phyloP scores from a whole-genome alignment of 768 basidiomycete genomes.

The Daedalea quercina region DNA sequence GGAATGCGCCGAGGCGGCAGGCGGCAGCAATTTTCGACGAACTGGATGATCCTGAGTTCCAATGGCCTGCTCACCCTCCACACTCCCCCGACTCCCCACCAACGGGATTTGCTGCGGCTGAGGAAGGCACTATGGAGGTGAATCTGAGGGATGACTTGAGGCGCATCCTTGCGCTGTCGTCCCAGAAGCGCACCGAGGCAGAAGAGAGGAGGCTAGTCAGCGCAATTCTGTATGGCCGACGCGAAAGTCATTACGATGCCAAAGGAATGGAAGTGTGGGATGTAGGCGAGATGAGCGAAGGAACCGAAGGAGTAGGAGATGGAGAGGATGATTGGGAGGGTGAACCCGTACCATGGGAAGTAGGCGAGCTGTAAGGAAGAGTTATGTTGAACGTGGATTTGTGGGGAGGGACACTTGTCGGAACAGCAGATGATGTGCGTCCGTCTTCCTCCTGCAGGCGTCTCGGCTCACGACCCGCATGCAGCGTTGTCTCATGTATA shows the following conservation, averaged over 20 bases:
- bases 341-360: constrained; percentile 78
- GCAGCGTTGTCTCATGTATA: too few species aligned
- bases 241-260: constrained; percentile 52
- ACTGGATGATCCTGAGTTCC: constrained; percentile 11
- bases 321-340: constrained; percentile 58
- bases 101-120: neutral
- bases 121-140: constrained; percentile 36
- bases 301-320: constrained; percentile 26
- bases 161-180: constrained; percentile 55
- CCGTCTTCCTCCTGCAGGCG: neutral
- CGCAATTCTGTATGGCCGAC: constrained; percentile 51
- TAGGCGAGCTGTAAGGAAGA: constrained; percentile 51
- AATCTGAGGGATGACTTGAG: constrained; percentile 62
- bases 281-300: constrained; percentile 54
- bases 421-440: constrained; percentile 1
- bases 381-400: neutral
- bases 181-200: constrained; percentile 25
- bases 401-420: neutral
- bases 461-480: too few species aligned
- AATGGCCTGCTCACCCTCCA: constrained; percentile 11
- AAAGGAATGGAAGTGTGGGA: constrained; percentile 74
- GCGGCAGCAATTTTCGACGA: constrained; percentile 1
- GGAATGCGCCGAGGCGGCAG: constrained; percentile 8
- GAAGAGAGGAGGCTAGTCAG: constrained; percentile 49
- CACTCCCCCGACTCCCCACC: constrained; percentile 6